These are phyloP conservation scores for Penicillium sp. DNA, from an alignment of 2,329 filamentous ascomycete genomes.

Conservation along the genomic window DNA sequence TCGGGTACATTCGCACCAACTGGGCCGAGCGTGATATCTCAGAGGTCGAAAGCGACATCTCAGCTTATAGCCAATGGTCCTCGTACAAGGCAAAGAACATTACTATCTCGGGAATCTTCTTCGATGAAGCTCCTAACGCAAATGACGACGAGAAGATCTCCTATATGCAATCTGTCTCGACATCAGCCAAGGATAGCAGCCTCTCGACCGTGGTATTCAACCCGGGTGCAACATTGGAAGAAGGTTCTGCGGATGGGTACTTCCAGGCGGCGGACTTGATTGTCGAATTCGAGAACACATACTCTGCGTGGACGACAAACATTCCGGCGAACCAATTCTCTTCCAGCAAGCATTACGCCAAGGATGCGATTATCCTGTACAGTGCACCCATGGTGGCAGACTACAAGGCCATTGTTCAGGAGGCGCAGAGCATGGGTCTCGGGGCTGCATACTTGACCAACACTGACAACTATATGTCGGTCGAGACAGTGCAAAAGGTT, in stretches of 20 bases:
- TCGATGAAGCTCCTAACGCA: slow-evolving; percentile 40
- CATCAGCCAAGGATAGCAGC: slow-evolving; percentile 16
- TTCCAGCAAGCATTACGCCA: neutral
- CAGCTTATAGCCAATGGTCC: slow-evolving; percentile 43
- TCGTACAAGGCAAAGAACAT: slow-evolving; percentile 28
- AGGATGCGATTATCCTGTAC: slow-evolving; percentile 20
- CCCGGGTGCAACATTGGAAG: slow-evolving; percentile 16
- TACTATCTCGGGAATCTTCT: slow-evolving; percentile 44
- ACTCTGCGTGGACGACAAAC: slow-evolving; percentile 11
- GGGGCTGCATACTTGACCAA: slow-evolving; percentile 24
- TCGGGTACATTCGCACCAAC: slow-evolving; percentile 49
- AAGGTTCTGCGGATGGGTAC: slow-evolving; percentile 12
- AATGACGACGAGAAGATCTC: slow-evolving; percentile 22
- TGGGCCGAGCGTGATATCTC: slow-evolving; percentile 37
- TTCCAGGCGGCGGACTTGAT: slow-evolving; percentile 23
- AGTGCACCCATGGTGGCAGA: slow-evolving; percentile 9
- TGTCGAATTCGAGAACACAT: slow-evolving; percentile 25
- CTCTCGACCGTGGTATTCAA: slow-evolving; percentile 21
- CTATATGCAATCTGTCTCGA: slow-evolving; percentile 26
- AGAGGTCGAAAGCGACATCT: slow-evolving; percentile 41
- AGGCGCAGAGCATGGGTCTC: slow-evolving; percentile 19
- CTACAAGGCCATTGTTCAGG: slow-evolving; percentile 11
- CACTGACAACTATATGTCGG: slow-evolving; percentile 14
- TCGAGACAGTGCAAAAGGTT: slow-evolving; percentile 14
- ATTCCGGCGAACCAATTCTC: slow-evolving; percentile 13